Percentiles rank a stretch among this genome's conserved stretches.
Evolutionary conservation across 2,329 filamentous ascomycete genomes (phyloP).

Genomic region (Exserohilum turcica): DNA sequence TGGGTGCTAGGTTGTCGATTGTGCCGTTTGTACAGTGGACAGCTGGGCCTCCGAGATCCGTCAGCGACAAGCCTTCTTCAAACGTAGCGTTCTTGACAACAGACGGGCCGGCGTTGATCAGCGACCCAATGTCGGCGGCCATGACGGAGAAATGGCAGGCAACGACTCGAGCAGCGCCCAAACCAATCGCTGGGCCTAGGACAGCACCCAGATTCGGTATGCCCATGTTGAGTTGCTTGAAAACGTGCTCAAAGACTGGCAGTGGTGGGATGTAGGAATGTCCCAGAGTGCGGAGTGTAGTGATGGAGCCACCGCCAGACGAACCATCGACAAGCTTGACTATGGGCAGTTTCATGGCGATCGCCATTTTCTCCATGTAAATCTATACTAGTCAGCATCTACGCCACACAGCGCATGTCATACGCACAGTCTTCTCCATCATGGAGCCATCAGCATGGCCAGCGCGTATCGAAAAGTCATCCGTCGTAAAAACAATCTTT

Average conservation of each 20-base stretch:
- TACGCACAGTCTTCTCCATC: conserved; percentile 58
- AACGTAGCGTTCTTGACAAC: conserved; percentile 68
- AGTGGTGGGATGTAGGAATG: conserved; percentile 67
- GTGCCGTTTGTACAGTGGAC: conserved; percentile 70
- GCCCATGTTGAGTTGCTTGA: conserved; percentile 64
- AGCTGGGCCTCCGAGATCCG: conserved; percentile 63
- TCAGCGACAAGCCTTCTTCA: conserved; percentile 64
- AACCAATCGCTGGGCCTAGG: conserved; percentile 66
- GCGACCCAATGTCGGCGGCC: conserved; percentile 64
- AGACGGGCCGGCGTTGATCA: conserved; percentile 69
- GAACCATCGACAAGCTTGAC: conserved; percentile 69
- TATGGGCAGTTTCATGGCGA: conserved; percentile 63
- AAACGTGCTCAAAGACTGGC: conserved; percentile 57
- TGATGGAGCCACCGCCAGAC: conserved; percentile 66
- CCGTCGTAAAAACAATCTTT: conserved; percentile 64
- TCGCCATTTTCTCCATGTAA: conserved; percentile 66
- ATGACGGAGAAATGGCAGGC: conserved; percentile 69
- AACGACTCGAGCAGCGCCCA: conserved; percentile 66
- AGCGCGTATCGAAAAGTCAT: conserved; percentile 67
- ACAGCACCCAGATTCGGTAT: conserved; percentile 69
- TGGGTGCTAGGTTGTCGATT: conserved; percentile 66
- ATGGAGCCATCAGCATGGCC: conserved; percentile 68
- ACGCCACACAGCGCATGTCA: neutral
- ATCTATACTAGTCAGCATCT: conserved; percentile 43
- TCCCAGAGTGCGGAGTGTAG: conserved; percentile 60